phyloP scores from a whole-genome alignment of 2,329 filamentous ascomycete species.

The Acephala macrosclerotiorum region DNA sequence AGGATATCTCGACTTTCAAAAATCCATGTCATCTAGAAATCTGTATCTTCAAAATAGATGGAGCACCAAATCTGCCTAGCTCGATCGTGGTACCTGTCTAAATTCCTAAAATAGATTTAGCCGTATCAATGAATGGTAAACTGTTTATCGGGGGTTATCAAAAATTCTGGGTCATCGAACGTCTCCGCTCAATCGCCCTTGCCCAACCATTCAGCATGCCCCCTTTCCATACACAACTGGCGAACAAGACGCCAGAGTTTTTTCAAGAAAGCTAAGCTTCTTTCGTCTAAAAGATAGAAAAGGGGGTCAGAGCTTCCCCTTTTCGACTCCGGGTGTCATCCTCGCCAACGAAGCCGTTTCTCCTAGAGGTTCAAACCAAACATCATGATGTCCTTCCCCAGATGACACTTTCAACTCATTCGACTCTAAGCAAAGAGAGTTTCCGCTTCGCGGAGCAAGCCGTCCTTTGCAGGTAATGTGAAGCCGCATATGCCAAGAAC shows the following conservation, averaged over 20 bases:
- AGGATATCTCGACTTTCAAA: background rate
- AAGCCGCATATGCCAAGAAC: background rate
- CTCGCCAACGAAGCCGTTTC: background rate
- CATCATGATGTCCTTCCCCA: background rate
- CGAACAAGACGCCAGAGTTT: background rate
- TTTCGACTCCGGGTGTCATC: background rate
- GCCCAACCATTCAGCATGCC: constrained; percentile 1
- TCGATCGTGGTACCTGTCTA: constrained; percentile 16
- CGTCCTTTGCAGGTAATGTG: background rate
- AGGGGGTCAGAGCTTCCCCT: constrained; percentile 10
- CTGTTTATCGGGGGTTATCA: constrained; percentile 4
- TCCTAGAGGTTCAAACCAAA: background rate
- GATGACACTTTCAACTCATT: background rate
- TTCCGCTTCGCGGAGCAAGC: background rate
- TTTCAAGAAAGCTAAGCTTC: background rate
- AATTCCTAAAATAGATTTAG: constrained; percentile 5
- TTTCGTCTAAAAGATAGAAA: background rate
- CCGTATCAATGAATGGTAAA: constrained; percentile 2
- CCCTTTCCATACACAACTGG: background rate
- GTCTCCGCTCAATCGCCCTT: background rate
- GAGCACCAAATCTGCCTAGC: constrained; percentile 7
- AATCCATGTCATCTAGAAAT: background rate
- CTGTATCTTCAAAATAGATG: background rate
- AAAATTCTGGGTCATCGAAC: constrained; percentile 7
- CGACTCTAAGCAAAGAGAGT: background rate